A percentile compares a stretch with the other conserved stretches of the same genome.
phyloP scores from a whole-genome alignment of 495 filamentous ascomycete species.

The Copromyces sp. region DNA sequence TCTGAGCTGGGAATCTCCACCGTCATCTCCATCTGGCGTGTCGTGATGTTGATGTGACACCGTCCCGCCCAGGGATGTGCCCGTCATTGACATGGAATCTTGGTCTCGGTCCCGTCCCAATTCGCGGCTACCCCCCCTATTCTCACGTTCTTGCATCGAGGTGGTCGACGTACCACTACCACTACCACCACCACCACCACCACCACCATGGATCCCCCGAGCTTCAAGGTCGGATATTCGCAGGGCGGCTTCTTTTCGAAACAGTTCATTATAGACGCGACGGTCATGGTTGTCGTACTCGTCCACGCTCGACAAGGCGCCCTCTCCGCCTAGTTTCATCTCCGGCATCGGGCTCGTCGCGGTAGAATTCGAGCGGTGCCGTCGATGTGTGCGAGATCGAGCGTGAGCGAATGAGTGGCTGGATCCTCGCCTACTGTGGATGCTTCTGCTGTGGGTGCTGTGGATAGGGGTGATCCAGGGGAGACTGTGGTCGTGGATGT shows the following conservation, averaged over 20 bases:
- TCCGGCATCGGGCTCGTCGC: not conserved
- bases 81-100: not conserved
- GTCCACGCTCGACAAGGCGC: not conserved
- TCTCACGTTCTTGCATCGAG: not conserved
- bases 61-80: not conserved
- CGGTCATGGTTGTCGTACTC: not conserved
- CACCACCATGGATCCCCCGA: not conserved
- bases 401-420: conserved; percentile 1
- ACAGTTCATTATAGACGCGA: not conserved
- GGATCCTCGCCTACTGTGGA: conserved; percentile 1
- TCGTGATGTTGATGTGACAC: not conserved
- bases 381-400: not conserved
- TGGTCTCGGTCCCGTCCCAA: not conserved
- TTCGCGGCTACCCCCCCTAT: not conserved
- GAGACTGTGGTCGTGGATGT: conserved; percentile 11
- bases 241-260: not conserved
- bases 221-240: not conserved
- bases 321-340: not conserved
- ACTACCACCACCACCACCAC: not conserved
- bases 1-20: conserved; percentile 1
- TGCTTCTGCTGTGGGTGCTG: not conserved
- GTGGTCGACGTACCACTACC: not conserved
- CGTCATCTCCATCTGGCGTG: not conserved
- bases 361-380: not conserved
- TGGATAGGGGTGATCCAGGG: conserved; percentile 17